These are phyloP conservation scores for Escallonia herrerae DNA, from an alignment of 129 eudicot genomes.

Conservation along the genomic window DNA sequence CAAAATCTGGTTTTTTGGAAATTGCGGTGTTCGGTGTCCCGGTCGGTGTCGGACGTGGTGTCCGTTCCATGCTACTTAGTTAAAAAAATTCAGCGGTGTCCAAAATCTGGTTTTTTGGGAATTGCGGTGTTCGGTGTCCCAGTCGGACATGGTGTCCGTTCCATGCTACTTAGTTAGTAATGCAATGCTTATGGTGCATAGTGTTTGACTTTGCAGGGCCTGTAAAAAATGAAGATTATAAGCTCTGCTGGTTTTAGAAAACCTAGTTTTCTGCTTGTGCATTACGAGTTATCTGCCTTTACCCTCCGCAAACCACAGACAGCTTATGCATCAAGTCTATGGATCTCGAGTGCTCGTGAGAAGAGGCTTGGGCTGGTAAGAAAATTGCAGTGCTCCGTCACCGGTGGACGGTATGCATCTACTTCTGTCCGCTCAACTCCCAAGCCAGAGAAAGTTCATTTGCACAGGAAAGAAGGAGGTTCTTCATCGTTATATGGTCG, in stretches of 20 bases:
- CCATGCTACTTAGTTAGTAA: too few relatives aligned
- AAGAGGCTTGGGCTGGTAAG: constrained; percentile 30
- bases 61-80: too few relatives aligned
- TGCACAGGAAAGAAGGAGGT: constrained; percentile 25
- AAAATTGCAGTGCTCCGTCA: constrained; percentile 47
- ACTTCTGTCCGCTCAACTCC: constrained; percentile 30
- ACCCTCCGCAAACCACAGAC: constrained; percentile 30
- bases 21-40: too few relatives aligned
- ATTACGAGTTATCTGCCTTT: constrained; percentile 44
- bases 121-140: too few relatives aligned
- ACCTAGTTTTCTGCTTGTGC: constrained; percentile 51
- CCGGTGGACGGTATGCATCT: constrained; percentile 37
- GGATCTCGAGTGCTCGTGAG: constrained; percentile 26
- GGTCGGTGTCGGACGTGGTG: too few relatives aligned
- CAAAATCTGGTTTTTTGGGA: too few relatives aligned
- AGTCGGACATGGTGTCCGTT: too few relatives aligned
- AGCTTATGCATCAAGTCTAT: constrained; percentile 19
- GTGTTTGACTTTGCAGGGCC: constrained; percentile 16
- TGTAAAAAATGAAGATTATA: constrained; percentile 53
- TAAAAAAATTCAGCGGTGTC: too few relatives aligned
- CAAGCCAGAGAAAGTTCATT: constrained; percentile 25
- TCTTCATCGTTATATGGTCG: constrained; percentile 66
- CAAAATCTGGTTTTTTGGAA: too few relatives aligned
- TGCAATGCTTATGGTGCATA: constrained; percentile 22
- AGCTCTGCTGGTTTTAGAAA: constrained; percentile 36